phyloP scores from a whole-genome alignment of 2,329 filamentous ascomycete genomes.

The Cadophora sp. region DNA sequence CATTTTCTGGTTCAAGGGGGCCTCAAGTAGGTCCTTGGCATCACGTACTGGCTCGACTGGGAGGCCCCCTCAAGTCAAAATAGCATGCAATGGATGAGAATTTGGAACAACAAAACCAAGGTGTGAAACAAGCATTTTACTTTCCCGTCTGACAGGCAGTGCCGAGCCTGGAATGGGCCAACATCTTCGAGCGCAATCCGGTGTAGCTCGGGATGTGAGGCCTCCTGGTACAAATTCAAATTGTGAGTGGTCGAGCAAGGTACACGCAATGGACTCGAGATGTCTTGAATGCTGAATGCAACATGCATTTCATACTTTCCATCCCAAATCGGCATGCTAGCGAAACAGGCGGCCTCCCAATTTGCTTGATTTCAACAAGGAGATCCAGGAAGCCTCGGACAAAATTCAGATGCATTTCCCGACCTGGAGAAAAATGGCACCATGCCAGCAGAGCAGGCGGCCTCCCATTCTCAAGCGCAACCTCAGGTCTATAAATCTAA shows the following conservation, averaged over 20 bases:
- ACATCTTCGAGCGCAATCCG: too few species aligned
- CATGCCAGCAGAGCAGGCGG: neutral
- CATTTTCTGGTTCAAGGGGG: neutral
- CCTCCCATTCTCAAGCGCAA: neutral
- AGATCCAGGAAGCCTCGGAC: neutral
- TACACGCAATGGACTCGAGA: neutral
- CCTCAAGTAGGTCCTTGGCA: neutral
- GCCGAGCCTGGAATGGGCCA: neutral
- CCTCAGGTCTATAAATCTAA: slow-evolving; percentile 7
- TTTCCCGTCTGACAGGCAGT: neutral
- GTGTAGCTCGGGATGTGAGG: neutral
- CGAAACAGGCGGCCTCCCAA: neutral
- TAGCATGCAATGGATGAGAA: neutral
- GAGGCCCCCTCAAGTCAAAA: slow-evolving; percentile 3
- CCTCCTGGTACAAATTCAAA: neutral
- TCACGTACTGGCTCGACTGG: neutral
- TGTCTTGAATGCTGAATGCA: neutral
- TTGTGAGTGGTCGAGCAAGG: neutral
- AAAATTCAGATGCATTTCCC: neutral
- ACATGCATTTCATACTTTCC: neutral
- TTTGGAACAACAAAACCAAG: neutral
- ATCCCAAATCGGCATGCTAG: neutral
- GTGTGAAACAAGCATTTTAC: neutral
- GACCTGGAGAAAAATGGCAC: neutral
- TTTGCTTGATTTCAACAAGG: too few species aligned